Percentiles rank a stretch among this genome's conserved stretches.
phyloP scores from a whole-genome alignment of 73 alveolate species.

The Paramecium octaurelia region DNA sequence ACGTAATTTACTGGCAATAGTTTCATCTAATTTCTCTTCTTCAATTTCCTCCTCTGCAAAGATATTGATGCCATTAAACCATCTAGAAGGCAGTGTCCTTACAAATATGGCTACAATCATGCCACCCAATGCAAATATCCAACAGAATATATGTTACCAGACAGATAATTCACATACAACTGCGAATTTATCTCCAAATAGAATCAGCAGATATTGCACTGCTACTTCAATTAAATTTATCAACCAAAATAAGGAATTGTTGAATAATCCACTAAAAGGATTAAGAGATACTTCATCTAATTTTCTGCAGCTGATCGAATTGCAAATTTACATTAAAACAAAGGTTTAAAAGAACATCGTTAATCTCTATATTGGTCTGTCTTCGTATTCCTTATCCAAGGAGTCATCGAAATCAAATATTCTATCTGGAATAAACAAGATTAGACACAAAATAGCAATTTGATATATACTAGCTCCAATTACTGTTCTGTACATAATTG shows the following conservation, averaged over 20 bases:
- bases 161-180: neutral
- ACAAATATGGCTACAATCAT: neutral
- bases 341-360: conserved; percentile 88
- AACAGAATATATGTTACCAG: conserved; percentile 13
- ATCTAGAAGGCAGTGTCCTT: conserved; percentile 35
- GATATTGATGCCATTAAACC: conserved; percentile 19
- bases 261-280: neutral
- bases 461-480: conserved; percentile 77
- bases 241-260: conserved; percentile 44
- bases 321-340: conserved; percentile 90
- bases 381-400: neutral
- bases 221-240: conserved; percentile 7
- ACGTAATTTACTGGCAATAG: neutral
- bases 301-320: conserved; percentile 86
- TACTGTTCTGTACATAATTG: conserved; percentile 89
- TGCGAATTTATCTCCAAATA: conserved; percentile 52
- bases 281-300: conserved; percentile 37
- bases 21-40: neutral
- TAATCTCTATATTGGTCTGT: conserved; percentile 25
- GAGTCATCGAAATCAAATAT: neutral
- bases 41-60: neutral
- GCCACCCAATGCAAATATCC: conserved; percentile 37
- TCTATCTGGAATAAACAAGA: conserved; percentile 55
- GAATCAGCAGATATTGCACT: neutral
- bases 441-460: conserved; percentile 66